phyloP scores from a whole-genome alignment of 2,329 filamentous ascomycete species.

The Claviceps purpurea region DNA sequence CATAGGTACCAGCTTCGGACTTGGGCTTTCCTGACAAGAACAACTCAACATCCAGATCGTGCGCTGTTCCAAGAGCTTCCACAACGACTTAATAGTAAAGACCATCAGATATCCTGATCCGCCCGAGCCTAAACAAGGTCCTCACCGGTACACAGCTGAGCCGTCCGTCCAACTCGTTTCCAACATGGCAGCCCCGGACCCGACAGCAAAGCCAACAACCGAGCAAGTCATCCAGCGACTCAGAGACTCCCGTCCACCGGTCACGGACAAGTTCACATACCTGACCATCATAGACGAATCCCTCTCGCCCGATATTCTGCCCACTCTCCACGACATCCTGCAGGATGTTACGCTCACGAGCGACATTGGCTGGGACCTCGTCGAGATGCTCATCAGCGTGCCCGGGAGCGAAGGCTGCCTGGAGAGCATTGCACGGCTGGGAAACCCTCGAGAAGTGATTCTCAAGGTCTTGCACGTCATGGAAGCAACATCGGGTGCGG shows the following conservation, averaged over 20 bases:
- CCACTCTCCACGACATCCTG: slow-evolving; percentile 53
- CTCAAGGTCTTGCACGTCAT: slow-evolving; percentile 67
- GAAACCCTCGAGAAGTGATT: slow-evolving; percentile 71
- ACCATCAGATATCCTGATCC: too few species aligned
- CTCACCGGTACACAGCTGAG: too few species aligned
- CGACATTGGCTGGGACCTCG: slow-evolving; percentile 74
- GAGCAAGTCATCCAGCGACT: slow-evolving; percentile 32
- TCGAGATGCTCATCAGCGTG: slow-evolving; percentile 58
- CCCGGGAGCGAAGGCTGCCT: slow-evolving; percentile 58
- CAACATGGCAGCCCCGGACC: slow-evolving; percentile 2
- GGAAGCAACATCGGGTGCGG: slow-evolving; percentile 32
- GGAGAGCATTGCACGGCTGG: slow-evolving; percentile 59
- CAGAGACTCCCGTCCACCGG: slow-evolving; percentile 34
- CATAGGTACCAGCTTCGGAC: too few species aligned
- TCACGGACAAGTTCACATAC: slow-evolving; percentile 59
- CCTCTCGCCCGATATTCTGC: slow-evolving; percentile 51
- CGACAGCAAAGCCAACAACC: slow-evolving; percentile 18
- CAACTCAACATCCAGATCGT: too few species aligned
- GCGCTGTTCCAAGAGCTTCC: too few species aligned
- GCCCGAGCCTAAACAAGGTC: too few species aligned
- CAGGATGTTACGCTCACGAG: slow-evolving; percentile 55
- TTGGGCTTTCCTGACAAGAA: too few species aligned
- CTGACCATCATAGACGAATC: slow-evolving; percentile 67
- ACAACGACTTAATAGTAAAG: too few species aligned
- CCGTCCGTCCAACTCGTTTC: too few species aligned